Evolutionary conservation across 495 filamentous ascomycete species (phyloP).

Genomic region (Cladorrhinum samala): DNA sequence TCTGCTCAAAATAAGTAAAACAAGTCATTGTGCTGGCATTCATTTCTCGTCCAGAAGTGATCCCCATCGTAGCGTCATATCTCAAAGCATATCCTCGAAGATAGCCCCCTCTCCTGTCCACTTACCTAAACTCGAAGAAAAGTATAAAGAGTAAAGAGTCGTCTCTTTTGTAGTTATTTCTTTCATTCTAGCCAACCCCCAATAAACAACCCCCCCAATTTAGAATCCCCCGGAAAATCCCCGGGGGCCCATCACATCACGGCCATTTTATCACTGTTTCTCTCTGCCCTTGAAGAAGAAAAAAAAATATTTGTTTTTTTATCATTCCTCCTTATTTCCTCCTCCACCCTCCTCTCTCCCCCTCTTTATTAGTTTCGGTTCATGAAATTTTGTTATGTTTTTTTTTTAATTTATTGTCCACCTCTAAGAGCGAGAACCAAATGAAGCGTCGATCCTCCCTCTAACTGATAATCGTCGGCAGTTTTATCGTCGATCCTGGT

Average conservation of each 20-base stretch:
- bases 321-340: not conserved
- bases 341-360: not conserved
- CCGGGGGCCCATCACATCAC: no score
- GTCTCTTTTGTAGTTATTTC: no score
- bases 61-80: no score
- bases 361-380: not conserved
- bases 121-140: no score
- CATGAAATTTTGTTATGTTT: no score
- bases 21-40: not conserved
- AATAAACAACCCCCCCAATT: no score
- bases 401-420: slow-evolving; percentile 35
- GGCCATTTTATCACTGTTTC: no score
- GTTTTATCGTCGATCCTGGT: slow-evolving; percentile 91
- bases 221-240: no score
- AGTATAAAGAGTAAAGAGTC: no score
- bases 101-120: no score
- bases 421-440: slow-evolving; percentile 90
- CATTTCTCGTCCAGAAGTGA: not conserved
- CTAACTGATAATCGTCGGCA: slow-evolving; percentile 77
- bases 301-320: not conserved
- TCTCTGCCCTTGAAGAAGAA: not conserved
- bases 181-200: no score
- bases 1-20: no score
- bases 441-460: slow-evolving; percentile 90
- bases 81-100: not conserved